Conservation (phyloP, 352 stramenopile species). For the Chrysophaeum taylorii region DNA sequence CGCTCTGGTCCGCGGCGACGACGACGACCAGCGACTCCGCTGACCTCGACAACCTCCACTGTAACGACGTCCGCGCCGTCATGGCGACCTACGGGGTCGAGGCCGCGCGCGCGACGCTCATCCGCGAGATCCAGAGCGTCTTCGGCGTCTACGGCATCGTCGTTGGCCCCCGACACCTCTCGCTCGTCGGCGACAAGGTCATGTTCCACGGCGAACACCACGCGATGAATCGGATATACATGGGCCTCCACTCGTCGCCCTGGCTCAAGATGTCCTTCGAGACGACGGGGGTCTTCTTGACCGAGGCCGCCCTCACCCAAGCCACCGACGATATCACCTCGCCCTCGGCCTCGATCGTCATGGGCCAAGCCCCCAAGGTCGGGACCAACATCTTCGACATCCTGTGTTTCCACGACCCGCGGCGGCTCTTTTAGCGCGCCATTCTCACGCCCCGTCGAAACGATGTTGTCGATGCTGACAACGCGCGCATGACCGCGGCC, state of each 20-base stretch:
- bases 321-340: constrained; percentile 76
- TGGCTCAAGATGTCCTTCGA: constrained; percentile 99
- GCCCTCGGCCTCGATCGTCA: constrained; percentile 84
- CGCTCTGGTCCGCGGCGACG: constrained; percentile 77
- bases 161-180: constrained; percentile 93
- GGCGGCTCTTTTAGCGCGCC: too few relatives aligned
- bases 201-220: constrained; percentile 91
- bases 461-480: too few relatives aligned
- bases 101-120: constrained; percentile 88
- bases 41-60: constrained; percentile 85
- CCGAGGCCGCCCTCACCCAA: constrained; percentile 77
- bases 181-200: constrained; percentile 98
- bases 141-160: constrained; percentile 99
- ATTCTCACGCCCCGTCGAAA: too few relatives aligned
- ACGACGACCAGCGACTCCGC: constrained; percentile 43
- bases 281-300: constrained; percentile 97
- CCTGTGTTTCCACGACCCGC: too few relatives aligned
- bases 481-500: too few relatives aligned
- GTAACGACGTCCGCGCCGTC: constrained; percentile 94
- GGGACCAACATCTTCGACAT: constrained; percentile 55
- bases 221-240: constrained; percentile 92
- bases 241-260: constrained; percentile 84
- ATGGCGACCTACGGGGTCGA: constrained; percentile 95
- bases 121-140: constrained; percentile 94
- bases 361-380: constrained; percentile 81